Percentiles rank a stretch among this genome's conserved stretches.
Conservation (phyloP, 306 rosid genomes). For the Malus orientalis region DNA sequence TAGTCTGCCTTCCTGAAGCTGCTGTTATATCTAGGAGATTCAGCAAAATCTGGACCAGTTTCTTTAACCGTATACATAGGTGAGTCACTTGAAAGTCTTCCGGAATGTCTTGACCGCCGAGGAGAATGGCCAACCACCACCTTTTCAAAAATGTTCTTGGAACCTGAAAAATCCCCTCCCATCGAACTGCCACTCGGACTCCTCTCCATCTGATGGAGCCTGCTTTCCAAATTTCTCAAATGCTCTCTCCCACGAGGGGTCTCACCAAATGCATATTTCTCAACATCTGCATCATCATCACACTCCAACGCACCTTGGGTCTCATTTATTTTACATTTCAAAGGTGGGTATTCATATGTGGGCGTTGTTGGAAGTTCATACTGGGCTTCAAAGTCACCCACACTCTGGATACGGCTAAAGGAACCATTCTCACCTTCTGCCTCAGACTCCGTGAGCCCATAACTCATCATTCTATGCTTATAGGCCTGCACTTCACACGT, state of each 20-base stretch:
- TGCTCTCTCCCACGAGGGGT: constrained; percentile 55
- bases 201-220: constrained; percentile 78
- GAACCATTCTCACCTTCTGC: constrained; percentile 40
- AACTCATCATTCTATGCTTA: constrained; percentile 91
- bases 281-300: constrained; percentile 63
- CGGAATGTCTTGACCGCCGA: constrained; percentile 36
- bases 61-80: constrained; percentile 40
- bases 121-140: constrained; percentile 85
- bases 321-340: constrained; percentile 60
- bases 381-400: constrained; percentile 38
- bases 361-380: constrained; percentile 40
- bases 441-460: constrained; percentile 67
- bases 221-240: constrained; percentile 62
- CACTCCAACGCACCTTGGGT: constrained; percentile 36
- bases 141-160: constrained; percentile 63
- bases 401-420: constrained; percentile 8
- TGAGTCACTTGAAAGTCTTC: constrained; percentile 57
- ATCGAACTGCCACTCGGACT: constrained; percentile 47
- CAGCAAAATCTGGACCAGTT: constrained; percentile 32
- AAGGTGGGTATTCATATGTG: constrained; percentile 67
- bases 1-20: constrained; percentile 49
- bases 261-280: constrained; percentile 87
- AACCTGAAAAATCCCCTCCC: constrained; percentile 56
- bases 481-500: constrained; percentile 90
- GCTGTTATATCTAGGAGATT: constrained; percentile 43